Base-by-base conservation (phyloP, 257 asterid genomes). In the Solanum bulbocastanum region DNA sequence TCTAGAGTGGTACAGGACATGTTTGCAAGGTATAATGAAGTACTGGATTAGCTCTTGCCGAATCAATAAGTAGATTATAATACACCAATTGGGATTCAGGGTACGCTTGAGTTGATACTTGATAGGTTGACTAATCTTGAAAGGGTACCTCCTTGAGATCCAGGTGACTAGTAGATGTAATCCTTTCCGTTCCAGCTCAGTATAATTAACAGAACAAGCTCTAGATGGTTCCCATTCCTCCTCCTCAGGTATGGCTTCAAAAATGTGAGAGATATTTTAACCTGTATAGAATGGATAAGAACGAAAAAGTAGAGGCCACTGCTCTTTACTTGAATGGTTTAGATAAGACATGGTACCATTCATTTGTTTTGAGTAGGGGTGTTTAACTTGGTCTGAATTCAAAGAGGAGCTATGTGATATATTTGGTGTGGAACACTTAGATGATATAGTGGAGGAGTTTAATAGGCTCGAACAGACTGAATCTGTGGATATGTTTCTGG, bases 391-490 rank as follows among this genome's bases (percentile, higher is more conserved):
- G 72, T 1, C 1, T 1, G 16, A 10, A 27, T n/a, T n/a, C 3
- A 65, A 10, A 65, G 18, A 65, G 16, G 16, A 10, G 1, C 3
- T n/a, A n/a, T 65, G 33, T 65, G 13, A 25, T 10, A 10, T 8
- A 2, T n/a, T n/a, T 65, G 8, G 18, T n/a, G 18, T 65, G 8
- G 16, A 65, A 5, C 18, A n/a, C 8, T n/a, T 65, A 4, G 4
- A 65, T 11, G 33, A 65, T 10, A n/a, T 65, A 65, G 33, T n/a
- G 2, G 15, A 65, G 2, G 72, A n/a, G 1, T 65, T n/a, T n/a
- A 10, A n/a, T n/a, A 10, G 6, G 32, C 15, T n/a, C 1, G 3
- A 25, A 11, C 3, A 62, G 0, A n/a, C 6, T n/a, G 3, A 2
- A 23, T 23, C 2, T 22, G 12, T 23, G 1, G 15, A 23, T 23